These are phyloP conservation scores for Strobilomyces echinocephalus DNA, from an alignment of 768 basidiomycete genomes.

Conservation along the genomic window DNA sequence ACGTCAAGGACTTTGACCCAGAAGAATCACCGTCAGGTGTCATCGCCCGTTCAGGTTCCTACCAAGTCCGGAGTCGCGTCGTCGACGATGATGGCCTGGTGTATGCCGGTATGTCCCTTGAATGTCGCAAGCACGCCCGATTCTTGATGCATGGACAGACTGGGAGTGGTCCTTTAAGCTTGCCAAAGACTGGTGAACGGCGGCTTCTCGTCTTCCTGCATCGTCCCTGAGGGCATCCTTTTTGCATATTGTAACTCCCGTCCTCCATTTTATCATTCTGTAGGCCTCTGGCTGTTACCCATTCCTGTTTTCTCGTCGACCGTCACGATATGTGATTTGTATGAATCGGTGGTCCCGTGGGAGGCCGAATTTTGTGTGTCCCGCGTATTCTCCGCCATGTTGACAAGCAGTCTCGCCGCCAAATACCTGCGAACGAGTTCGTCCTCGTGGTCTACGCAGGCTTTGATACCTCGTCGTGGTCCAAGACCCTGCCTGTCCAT, in stretches of 20 bases:
- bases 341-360: background rate
- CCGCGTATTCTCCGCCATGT: slow-evolving; percentile 4
- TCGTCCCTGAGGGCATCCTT: slow-evolving; percentile 24
- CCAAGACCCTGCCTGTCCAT: background rate
- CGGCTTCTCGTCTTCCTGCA: slow-evolving; percentile 13
- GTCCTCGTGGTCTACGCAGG: background rate
- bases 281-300: slow-evolving; percentile 15
- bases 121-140: background rate
- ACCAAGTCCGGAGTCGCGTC: slow-evolving; percentile 75
- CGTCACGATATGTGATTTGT: no score
- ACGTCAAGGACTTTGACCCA: slow-evolving; percentile 71
- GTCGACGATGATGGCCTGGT: slow-evolving; percentile 82
- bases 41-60: slow-evolving; percentile 77
- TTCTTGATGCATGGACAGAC: slow-evolving; percentile 21
- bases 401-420: slow-evolving; percentile 4
- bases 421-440: background rate
- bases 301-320: background rate
- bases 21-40: slow-evolving; percentile 75
- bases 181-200: slow-evolving; percentile 79
- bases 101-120: slow-evolving; percentile 59
- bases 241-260: slow-evolving; percentile 25
- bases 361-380: background rate
- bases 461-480: background rate
- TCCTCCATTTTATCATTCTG: slow-evolving; percentile 18
- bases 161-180: slow-evolving; percentile 83